Conservation (phyloP, 495 filamentous ascomycete genomes). For the Talaromyces trachyspermus region DNA sequence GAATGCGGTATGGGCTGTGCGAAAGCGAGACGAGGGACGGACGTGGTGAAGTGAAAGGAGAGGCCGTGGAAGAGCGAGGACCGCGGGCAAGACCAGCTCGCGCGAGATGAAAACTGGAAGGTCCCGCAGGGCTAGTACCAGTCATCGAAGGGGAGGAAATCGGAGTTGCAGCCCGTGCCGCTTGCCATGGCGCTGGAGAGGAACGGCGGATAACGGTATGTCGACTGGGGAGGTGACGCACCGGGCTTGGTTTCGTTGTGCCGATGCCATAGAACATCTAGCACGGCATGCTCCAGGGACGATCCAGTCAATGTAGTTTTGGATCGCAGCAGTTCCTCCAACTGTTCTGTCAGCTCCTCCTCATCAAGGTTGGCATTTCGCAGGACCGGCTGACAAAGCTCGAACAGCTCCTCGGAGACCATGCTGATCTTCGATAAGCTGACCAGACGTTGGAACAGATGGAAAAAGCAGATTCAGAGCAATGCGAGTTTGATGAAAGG, state of each 20-base stretch:
- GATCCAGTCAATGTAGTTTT: conserved; percentile 71
- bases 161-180: conserved; percentile 69
- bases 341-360: conserved; percentile 89
- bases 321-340: conserved; percentile 76
- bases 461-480: neutral
- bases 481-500: neutral
- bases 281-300: conserved; percentile 78
- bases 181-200: conserved; percentile 91
- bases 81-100: conserved; percentile 65
- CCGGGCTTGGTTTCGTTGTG: conserved; percentile 69
- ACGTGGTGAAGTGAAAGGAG: conserved; percentile 89
- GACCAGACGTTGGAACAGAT: too few relatives aligned
- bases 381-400: conserved; percentile 81
- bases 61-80: conserved; percentile 44
- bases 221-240: conserved; percentile 69
- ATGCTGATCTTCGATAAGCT: conserved; percentile 49
- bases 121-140: conserved; percentile 68
- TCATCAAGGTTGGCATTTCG: conserved; percentile 78
- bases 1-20: conserved; percentile 95
- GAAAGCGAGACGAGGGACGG: conserved; percentile 90
- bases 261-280: conserved; percentile 89
- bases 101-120: conserved; percentile 65
- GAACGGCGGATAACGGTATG: conserved; percentile 84
- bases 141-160: conserved; percentile 65
- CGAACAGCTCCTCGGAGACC: conserved; percentile 88